Percentiles rank a stretch among this genome's conserved stretches.
Conservation (phyloP, 2,329 filamentous ascomycete genomes). For the Neofusicoccum umdonicola region DNA sequence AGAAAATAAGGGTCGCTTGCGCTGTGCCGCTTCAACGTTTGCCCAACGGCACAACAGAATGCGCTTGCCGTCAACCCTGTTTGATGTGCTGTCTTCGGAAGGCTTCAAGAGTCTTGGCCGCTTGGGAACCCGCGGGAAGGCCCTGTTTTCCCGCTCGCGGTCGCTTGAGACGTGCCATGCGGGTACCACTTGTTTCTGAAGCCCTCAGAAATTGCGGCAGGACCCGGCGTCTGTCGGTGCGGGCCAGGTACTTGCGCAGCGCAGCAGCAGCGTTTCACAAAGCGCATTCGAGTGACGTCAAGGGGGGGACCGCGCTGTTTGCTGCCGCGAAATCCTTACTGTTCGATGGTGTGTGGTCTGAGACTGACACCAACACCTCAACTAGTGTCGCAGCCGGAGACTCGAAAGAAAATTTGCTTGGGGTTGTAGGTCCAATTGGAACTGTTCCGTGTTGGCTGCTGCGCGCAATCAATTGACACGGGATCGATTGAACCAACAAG, state of each 20-base stretch:
- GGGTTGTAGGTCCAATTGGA: no score
- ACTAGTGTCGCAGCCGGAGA: neutral
- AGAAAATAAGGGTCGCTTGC: no score
- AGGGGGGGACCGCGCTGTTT: no score
- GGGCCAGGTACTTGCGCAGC: neutral
- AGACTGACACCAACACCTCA: neutral
- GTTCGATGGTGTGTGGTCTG: neutral
- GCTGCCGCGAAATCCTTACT: neutral
- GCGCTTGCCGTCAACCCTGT: neutral
- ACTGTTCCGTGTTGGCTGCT: no score
- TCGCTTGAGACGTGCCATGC: no score
- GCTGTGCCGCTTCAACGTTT: no score
- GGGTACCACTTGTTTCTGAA: no score
- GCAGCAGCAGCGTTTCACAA: neutral
- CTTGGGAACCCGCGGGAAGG: neutral
- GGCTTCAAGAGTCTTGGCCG: neutral
- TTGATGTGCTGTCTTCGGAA: neutral
- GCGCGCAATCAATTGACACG: no score
- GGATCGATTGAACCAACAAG: no score
- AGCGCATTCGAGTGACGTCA: neutral
- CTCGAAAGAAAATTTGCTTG: no score
- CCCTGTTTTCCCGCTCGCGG: neutral
- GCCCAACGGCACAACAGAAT: no score
- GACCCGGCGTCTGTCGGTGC: neutral
- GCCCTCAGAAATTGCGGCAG: neutral